Evolutionary conservation across 345 rosid genomes (phyloP), one percentile per base, ranked within the genome.

Genomic region (Triadica sebifera): DNA sequence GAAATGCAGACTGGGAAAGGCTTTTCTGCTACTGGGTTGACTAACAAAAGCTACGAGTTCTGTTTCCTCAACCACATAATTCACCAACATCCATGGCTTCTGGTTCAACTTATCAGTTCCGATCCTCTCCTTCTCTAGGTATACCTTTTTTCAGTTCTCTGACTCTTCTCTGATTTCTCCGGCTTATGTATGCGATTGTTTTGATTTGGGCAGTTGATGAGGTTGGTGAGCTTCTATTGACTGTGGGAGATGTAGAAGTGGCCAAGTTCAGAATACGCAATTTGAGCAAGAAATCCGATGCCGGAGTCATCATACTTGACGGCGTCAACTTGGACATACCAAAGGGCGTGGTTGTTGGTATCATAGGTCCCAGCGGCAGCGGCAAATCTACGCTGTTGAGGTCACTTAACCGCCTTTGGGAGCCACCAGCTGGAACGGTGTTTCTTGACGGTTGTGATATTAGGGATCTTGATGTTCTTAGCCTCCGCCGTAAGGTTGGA

Each of bases 311-410:
- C 67, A 89, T 92, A 12, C 78, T 94, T 59, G 82, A 51, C 45
- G 90, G 89, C 25, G 69, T 94, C 47, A 61, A 87, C 6, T 39
- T 91, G 67, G 88, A 87, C 38, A 77, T 92, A 55, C 93, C 92
- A 0, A 82, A 78, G 68, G 97, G 95, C 8, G 71, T 82, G 81
- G 76, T 94, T 73, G 67, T 92, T 2, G 98, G 98, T 12, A 87
- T 94, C 78, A 90, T 94, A 17, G 98, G 97, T 12, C 98, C 98
- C 0, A 94, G 98, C 71, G 98, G 98, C 19, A 89, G 97, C 19
- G 98, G 97, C 16, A 94, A 94, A 74, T 94, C 98, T 38, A 94
- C 97, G 70, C 71, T 92, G 17, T 70, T 94, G 12, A 81, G 97
- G 73, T 89, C 96, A 0, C 85, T 93, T 1, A 93, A 93, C 72